Base-by-base conservation (phyloP, 2,329 filamentous ascomycete genomes). In the Elsinoe necatrix region DNA sequence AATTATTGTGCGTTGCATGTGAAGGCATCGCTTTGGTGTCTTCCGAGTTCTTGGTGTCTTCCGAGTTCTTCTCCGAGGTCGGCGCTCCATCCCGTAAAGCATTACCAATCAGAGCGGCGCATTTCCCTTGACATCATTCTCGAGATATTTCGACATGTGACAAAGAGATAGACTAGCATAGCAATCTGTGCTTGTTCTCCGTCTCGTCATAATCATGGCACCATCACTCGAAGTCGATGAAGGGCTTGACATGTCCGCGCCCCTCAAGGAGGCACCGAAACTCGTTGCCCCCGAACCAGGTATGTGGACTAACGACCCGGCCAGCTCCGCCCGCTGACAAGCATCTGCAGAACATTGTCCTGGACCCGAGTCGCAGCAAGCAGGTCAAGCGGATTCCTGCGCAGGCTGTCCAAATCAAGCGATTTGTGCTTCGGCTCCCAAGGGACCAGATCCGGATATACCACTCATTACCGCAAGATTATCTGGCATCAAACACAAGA, bases 401-500 rank as follows among this genome's bases (percentile, higher is more conserved):
- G 89, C 86, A 48, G 91, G 91, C 55, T 98, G 93, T 68, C 93
- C 93, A 1, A 98, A 98, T 75, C 91, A 98, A 75, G 77, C 83
- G 48, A 95, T 98, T 65, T 98, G 93, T 76, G 91, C 92, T 16
- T 88, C 91, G 1, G 87, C 91, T 1, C 91, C 92, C 20, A 96
- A 96, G 72, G 93, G 92, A 0, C 92, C 93, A 1, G 93, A 98
- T 69, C 92, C 92, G 0, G 93, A 98, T 70, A 88, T 97, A 45
- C 85, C 90, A 2, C 71, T 93, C 63, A 96, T 98, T 65, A 86
- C 90, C 14, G 81, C 85, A 57, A 87, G 92, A 3, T 83, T 98
- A 2, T 79, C 84, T 9, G 82, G 82, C 54, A 87, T 98, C 61
- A 83, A 83, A 65, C 92, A 97, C 75, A 97, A 97, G 73, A 86